Percentiles rank a stretch among this genome's conserved stretches.
Conservation (phyloP, 2,329 filamentous ascomycete genomes). For the Trichoderma semiorbis region DNA sequence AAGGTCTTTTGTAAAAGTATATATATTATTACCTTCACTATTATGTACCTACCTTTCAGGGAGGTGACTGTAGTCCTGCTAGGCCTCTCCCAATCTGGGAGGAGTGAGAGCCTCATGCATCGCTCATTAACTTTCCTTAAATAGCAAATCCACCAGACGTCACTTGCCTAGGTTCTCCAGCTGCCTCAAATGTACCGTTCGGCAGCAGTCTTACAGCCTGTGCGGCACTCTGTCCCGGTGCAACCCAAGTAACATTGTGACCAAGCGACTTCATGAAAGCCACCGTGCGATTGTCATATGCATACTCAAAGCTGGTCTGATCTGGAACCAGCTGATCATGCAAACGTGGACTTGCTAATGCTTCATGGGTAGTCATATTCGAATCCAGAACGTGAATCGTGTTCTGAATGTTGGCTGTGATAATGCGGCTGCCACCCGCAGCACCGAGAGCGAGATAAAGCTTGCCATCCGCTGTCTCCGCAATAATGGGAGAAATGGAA, state of each 20-base stretch:
- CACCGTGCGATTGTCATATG: slow-evolving; percentile 67
- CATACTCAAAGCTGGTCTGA: slow-evolving; percentile 64
- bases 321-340: slow-evolving; percentile 82
- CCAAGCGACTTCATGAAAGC: slow-evolving; percentile 62
- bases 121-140: slow-evolving; percentile 26
- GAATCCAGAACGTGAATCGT: slow-evolving; percentile 72
- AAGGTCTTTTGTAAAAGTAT: not conserved
- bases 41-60: not conserved
- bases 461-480: slow-evolving; percentile 63
- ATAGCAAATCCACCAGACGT: slow-evolving; percentile 65
- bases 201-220: slow-evolving; percentile 65
- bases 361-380: slow-evolving; percentile 55
- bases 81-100: no score
- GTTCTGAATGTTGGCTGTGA: slow-evolving; percentile 76
- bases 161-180: slow-evolving; percentile 74
- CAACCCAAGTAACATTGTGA: slow-evolving; percentile 72
- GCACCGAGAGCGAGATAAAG: slow-evolving; percentile 72
- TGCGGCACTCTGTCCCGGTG: slow-evolving; percentile 62
- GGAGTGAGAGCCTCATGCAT: no score
- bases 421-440: slow-evolving; percentile 81
- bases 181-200: slow-evolving; percentile 72
- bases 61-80: not conserved
- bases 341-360: slow-evolving; percentile 64
- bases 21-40: not conserved
- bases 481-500: slow-evolving; percentile 74